Evolutionary conservation across 768 basidiomycete genomes (phyloP), one percentile per base, ranked within the genome.

Genomic region (Pulveroboletus sp.): DNA sequence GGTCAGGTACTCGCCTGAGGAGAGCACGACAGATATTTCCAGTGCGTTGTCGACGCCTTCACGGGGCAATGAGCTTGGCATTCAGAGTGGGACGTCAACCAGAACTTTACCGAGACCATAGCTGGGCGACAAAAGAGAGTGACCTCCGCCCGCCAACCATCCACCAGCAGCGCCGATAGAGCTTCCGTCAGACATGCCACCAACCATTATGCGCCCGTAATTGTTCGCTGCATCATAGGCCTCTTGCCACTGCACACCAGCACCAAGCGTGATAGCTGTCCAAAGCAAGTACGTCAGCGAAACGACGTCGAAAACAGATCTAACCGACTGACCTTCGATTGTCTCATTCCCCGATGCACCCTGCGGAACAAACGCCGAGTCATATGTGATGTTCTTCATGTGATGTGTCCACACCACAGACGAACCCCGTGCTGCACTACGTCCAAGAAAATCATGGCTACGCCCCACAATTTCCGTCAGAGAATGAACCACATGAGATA

Each of bases 131-230:
- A 76, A 50, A 6, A 62, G 54, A 36, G 73, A 73, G 47, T 80
- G 76, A 2, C 78, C n/a, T 76, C 5, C 74, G 76, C 78, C 78
- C 27, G 69, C 59, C 4, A 74, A 46, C 73, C 76, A 80, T 17
- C 77, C 78, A 27, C 75, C 77, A 12, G 72, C 69, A 24, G 76
- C 70, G 33, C 76, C 78, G 5, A 79, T 67, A 6, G 75, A 71
- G 18, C 70, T 75, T 6, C 69, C 67, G 0, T 32, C 10, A 8
- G 70, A 70, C 6, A 68, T n/a, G 8, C 73, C 78, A 6, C 80
- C 80, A 6, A 80, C 69, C 17, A 81, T 64, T 39, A 72, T 58
- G 5, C 73, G 69, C 0, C 65, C 67, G n/a, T 73, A 57, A 5
- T 63, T 53, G n/a, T 74, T 59, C 8, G 67, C 73, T 6, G 70